These are phyloP conservation scores for Prunus fruticosa DNA, from an alignment of 306 rosid genomes.

Conservation along the genomic window DNA sequence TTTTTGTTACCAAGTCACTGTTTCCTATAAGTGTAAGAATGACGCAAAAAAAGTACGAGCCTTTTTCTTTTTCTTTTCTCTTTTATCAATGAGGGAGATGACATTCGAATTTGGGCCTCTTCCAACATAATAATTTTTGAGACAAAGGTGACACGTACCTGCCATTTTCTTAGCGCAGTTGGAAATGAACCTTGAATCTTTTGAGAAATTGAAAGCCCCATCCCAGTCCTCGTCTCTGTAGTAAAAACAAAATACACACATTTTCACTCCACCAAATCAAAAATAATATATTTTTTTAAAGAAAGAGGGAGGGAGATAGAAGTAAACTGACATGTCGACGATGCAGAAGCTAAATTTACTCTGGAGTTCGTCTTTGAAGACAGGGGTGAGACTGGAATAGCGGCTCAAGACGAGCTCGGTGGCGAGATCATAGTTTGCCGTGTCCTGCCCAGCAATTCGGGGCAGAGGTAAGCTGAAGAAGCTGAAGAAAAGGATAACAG, in stretches of 20 bases:
- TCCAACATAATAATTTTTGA: not conserved
- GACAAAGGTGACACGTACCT: conserved; percentile 31
- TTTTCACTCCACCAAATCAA: not conserved
- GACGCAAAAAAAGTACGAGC: too few species aligned
- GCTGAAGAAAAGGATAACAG: not conserved
- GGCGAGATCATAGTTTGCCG: conserved; percentile 12
- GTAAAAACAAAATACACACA: not conserved
- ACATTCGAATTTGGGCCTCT: not conserved
- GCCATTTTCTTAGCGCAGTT: conserved; percentile 43
- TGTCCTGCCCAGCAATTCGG: conserved; percentile 31
- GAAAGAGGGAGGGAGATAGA: not conserved
- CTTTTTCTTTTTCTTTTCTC: not conserved
- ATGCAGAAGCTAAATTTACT: conserved; percentile 62
- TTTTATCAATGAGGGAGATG: not conserved
- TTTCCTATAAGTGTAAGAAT: not conserved
- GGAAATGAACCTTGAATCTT: conserved; percentile 51
- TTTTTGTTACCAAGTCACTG: not conserved
- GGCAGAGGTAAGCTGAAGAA: not conserved
- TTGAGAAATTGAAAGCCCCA: conserved; percentile 82
- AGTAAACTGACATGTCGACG: conserved; percentile 57
- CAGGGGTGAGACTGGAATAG: conserved; percentile 48
- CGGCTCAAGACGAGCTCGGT: conserved; percentile 35
- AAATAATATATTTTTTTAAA: too few species aligned
- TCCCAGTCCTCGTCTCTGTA: conserved; percentile 77
- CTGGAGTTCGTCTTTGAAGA: conserved; percentile 60